phyloP scores from a whole-genome alignment of 306 rosid species.

The Cyamopsis tetragonoloba region DNA sequence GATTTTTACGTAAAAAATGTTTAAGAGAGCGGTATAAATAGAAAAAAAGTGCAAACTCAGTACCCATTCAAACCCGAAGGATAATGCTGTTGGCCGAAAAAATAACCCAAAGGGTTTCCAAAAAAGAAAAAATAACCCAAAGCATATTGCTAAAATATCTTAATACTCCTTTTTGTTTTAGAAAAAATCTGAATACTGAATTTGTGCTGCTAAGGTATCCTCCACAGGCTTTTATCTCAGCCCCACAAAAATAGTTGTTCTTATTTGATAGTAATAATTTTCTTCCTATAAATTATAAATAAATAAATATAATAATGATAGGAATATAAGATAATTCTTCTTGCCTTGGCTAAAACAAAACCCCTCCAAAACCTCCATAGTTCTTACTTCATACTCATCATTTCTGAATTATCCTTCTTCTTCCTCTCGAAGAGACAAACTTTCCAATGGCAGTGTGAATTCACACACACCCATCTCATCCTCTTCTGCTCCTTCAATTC shows the following conservation, averaged over 20 bases:
- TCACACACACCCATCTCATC: background rate
- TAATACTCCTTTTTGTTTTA: too few species aligned
- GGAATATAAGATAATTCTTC: constrained; percentile 3
- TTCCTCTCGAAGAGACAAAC: constrained; percentile 12
- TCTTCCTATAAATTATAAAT: background rate
- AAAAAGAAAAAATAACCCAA: too few species aligned
- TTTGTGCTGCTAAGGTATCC: background rate
- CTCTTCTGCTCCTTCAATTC: constrained; percentile 23
- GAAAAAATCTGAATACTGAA: background rate
- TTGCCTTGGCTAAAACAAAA: constrained; percentile 27
- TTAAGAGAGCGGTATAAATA: too few species aligned
- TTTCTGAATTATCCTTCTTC: background rate
- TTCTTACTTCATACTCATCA: background rate
- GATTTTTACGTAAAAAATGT: too few species aligned
- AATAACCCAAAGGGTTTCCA: too few species aligned
- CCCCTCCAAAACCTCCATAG: constrained; percentile 52
- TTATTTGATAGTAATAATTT: background rate
- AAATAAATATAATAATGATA: too few species aligned
- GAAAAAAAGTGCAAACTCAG: too few species aligned
- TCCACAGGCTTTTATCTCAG: background rate
- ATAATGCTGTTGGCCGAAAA: too few species aligned
- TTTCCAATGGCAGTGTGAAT: constrained; percentile 29
- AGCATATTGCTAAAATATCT: too few species aligned
- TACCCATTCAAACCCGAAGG: too few species aligned
- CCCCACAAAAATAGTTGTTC: background rate